These are phyloP conservation scores for Pythium monospermum DNA, from an alignment of 352 stramenopile species.

Conservation along the genomic window DNA sequence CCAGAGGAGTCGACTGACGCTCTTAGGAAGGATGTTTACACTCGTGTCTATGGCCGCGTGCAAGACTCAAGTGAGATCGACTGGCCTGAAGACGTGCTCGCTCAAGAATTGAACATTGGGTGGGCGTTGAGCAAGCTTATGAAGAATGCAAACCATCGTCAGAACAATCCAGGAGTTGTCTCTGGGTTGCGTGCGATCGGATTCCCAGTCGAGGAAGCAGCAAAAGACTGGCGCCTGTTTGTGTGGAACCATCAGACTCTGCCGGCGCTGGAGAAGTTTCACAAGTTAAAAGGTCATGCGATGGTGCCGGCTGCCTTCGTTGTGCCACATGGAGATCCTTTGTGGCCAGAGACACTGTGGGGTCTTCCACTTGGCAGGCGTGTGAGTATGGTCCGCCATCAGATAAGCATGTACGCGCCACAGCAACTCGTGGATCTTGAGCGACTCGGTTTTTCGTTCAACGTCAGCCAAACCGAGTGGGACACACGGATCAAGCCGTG, in stretches of 20 bases:
- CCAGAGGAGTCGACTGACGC: background rate
- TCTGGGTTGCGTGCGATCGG: constrained; percentile 4
- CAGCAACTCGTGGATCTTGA: no score
- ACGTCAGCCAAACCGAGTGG: no score
- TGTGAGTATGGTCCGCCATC: no score
- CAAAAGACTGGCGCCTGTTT: no score
- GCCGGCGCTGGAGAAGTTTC: background rate
- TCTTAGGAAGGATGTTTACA: no score
- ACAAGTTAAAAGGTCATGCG: background rate
- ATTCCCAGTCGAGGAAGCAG: constrained; percentile 10
- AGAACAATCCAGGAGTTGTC: background rate
- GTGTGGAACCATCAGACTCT: background rate
- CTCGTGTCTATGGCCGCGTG: background rate
- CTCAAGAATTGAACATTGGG: constrained; percentile 4
- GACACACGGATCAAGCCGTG: no score
- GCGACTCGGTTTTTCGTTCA: no score
- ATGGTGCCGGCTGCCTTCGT: background rate
- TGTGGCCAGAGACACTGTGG: no score
- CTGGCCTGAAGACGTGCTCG: constrained; percentile 2
- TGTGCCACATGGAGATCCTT: background rate
- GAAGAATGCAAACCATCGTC: background rate
- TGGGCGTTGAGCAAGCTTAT: constrained; percentile 7
- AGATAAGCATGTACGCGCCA: no score
- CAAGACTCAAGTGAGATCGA: background rate
- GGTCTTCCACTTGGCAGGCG: no score